phyloP scores from a whole-genome alignment of 2,329 filamentous ascomycete species.

The Colletotrichum kahawae region DNA sequence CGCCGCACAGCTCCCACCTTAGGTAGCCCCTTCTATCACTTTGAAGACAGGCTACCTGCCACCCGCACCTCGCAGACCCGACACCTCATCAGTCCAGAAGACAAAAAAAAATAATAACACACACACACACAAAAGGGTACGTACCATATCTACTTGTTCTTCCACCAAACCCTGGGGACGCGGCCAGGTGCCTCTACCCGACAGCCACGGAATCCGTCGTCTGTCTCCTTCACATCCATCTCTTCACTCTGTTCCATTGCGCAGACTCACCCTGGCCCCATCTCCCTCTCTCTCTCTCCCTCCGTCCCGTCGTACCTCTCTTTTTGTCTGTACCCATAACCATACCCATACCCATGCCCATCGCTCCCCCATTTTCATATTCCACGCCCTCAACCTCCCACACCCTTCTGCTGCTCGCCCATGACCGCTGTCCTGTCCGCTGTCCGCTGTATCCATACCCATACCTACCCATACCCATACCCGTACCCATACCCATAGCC shows the following conservation, averaged over 20 bases:
- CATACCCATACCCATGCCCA: background rate
- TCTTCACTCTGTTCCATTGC: background rate
- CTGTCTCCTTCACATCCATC: background rate
- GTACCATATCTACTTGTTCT: constrained; percentile 10
- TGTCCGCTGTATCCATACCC: background rate
- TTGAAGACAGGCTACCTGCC: background rate
- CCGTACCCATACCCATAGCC: background rate
- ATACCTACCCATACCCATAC: background rate
- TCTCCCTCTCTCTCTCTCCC: background rate
- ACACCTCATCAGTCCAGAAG: background rate
- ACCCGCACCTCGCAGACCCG: background rate
- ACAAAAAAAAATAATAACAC: background rate
- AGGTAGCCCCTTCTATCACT: background rate
- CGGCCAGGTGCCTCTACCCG: constrained; percentile 11
- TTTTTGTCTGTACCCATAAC: background rate
- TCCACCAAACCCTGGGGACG: background rate
- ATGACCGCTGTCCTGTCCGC: background rate
- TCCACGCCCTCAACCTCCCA: background rate
- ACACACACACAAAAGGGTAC: background rate
- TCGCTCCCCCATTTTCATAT: constrained; percentile 9
- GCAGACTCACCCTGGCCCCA: background rate
- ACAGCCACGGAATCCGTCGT: background rate
- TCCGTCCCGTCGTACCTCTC: background rate
- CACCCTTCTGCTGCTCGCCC: background rate
- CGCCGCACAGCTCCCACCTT: background rate